Base-by-base conservation (phyloP, 1,284 basidiomycete species). In the Boletus coffeatus region DNA sequence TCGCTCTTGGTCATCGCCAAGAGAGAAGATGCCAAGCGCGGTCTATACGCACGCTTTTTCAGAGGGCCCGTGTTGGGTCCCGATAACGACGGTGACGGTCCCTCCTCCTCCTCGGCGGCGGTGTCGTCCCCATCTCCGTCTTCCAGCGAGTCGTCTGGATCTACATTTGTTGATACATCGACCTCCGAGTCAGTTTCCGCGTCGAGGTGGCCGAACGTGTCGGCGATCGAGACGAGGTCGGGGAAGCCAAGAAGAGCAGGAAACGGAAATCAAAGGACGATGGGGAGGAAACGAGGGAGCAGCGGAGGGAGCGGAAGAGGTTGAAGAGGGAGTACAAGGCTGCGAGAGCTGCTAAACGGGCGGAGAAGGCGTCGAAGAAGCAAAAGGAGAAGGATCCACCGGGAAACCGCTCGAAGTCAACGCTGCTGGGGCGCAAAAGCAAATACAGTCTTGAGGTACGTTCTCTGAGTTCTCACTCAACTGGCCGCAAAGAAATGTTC, bases 41-140 rank as follows among this genome's bases (percentile, higher is more conserved):
- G 81, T 37, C 80, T 96, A 2, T 96, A 96, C 73, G 82, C 91
- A 2, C 81, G 82, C 60, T 96, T 96, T 74, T 89, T 90, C 70
- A 83, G 89, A 25, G 93, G 93, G 0, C 82, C 90, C 41, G 75
- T 88, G 46, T 72, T 89, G 58, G 80, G 81, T 6, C 80, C 83
- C 10, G 48, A 50, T 41, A 41, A 3, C 1, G 80, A 85, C 50
- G 55, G 34, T 25, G 63, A 56, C 9, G 34, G 7, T 13, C 29
- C 5, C 16, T 7, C 37, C 13, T 39, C 32, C 2, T 6, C 13
- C 5, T 5, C 34, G 11, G n/a, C 4, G 32, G n/a, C 32, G 32
- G n/a, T 4, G n/a, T 4, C 52, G 5, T 32, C 14, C 2, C 5
- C 53, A 4, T 52, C 48, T 4, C 21, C 14, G 13, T 52, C 8